Evolutionary conservation across 257 asterid species (phyloP).

Genomic region (Galeopsis tetrahit): DNA sequence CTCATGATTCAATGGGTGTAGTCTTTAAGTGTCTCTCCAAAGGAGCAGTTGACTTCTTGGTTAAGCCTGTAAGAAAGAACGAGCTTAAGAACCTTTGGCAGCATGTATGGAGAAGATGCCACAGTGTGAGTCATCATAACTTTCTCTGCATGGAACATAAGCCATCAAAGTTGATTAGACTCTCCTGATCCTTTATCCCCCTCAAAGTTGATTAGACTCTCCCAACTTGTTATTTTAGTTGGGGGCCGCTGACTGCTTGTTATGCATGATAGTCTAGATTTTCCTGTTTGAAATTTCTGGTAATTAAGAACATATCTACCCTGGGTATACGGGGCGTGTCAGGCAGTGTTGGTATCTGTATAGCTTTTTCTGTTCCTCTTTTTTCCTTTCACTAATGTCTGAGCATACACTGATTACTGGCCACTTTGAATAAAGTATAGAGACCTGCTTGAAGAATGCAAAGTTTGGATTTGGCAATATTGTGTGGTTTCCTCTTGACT

Average conservation of each 20-base stretch:
- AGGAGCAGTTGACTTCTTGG: slow-evolving; percentile 97
- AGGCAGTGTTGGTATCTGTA: neutral
- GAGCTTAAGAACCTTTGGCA: slow-evolving; percentile 98
- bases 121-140: slow-evolving; percentile 62
- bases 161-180: slow-evolving; percentile 22
- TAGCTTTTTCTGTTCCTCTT: neutral
- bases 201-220: slow-evolving; percentile 20
- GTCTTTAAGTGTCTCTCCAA: slow-evolving; percentile 90
- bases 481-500: slow-evolving; percentile 10
- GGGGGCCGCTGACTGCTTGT: neutral
- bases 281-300: slow-evolving; percentile 2
- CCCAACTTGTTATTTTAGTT: slow-evolving; percentile 21
- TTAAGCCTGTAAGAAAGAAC: slow-evolving; percentile 91
- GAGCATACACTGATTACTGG: neutral
- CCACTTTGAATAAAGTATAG: neutral
- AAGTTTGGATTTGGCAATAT: neutral
- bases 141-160: neutral
- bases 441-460: neutral
- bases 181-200: neutral
- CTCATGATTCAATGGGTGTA: slow-evolving; percentile 89
- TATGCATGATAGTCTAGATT: neutral
- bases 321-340: neutral
- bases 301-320: slow-evolving; percentile 13
- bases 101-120: slow-evolving; percentile 96
- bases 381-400: neutral